Base-by-base conservation (phyloP, 2,329 filamentous ascomycete species). In the Phaeosphaeria sp. region DNA sequence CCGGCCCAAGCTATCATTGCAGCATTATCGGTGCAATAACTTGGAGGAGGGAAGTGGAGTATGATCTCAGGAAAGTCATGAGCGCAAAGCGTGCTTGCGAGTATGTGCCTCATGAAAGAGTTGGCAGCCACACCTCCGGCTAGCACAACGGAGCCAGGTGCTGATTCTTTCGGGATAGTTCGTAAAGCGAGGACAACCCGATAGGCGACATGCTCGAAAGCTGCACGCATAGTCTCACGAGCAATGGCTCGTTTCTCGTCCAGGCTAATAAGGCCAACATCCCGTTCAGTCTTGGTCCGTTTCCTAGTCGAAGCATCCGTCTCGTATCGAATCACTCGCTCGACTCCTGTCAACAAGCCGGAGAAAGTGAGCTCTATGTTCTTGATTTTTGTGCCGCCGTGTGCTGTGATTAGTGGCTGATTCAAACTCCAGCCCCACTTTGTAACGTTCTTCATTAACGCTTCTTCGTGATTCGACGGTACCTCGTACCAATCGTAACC, bases 1-100 rank as follows among this genome's bases (percentile, higher is more conserved):
- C 90, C 95, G 1, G 93, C 84, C 94, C 95, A 98, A 1, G 90
- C 94, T 74, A 98, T 93, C 95, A 99, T 99, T 48, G 93, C 92
- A 13, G 95, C 95, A 77, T 99, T 98, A 72, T 99, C 95, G 0
- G 92, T 97, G 73, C 95, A 98, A 52, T 94, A 82, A 43, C 83
- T 81, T 9, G 86, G 77, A 2, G 93, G 93, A n/a, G 95, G 94
- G 54, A 90, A 91, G 27, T 89, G 78, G 7, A 97, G 76, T 11
- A 82, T 68, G 25, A 96, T 75, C 62, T 86, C 67, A 0, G 73
- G 71, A 70, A 87, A 89, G 0, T 91, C 91, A 44, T 90, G 85
- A n/a, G 82, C 84, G 62, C 89, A 84, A 43, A 97, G 79, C 50
- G 82, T 85, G n/a, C 74, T 76, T 1, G 81, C 78, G 2, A 87